phyloP scores from a whole-genome alignment of 2,329 filamentous ascomycete genomes.

The Colletotrichum australisinense region DNA sequence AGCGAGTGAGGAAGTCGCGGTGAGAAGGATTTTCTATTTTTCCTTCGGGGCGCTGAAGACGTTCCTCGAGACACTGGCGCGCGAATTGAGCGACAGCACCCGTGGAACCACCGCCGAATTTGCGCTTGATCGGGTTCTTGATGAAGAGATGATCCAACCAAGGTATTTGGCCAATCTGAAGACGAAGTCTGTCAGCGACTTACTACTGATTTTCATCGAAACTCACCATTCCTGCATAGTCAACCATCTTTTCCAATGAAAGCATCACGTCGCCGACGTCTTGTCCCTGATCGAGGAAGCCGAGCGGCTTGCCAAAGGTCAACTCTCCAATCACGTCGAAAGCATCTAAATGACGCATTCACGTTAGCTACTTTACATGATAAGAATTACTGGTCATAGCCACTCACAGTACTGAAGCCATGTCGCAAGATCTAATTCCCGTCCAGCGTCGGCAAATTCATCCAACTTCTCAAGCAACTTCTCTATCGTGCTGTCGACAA shows the following conservation, averaged over 20 bases:
- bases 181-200: background rate
- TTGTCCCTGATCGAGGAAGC: conserved; percentile 49
- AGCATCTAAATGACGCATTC: conserved; percentile 38
- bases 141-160: conserved; percentile 42
- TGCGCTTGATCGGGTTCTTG: conserved; percentile 43
- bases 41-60: conserved; percentile 13
- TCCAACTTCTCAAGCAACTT: conserved; percentile 36
- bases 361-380: background rate
- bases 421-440: conserved; percentile 42
- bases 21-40: background rate
- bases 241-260: conserved; percentile 38
- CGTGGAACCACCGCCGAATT: conserved; percentile 38
- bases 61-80: conserved; percentile 11
- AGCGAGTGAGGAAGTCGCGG: conserved; percentile 48
- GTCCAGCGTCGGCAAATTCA: background rate
- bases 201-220: background rate
- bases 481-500: conserved; percentile 46
- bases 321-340: conserved; percentile 53
- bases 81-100: conserved; percentile 33
- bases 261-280: conserved; percentile 45
- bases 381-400: too few species aligned
- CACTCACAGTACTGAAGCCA: conserved; percentile 48
- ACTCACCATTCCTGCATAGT: conserved; percentile 5
- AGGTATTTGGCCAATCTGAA: conserved; percentile 40
- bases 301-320: conserved; percentile 47